Evolutionary conservation across 2,329 filamentous ascomycete species (phyloP).

Genomic region (Aureobasidium uvarum): DNA sequence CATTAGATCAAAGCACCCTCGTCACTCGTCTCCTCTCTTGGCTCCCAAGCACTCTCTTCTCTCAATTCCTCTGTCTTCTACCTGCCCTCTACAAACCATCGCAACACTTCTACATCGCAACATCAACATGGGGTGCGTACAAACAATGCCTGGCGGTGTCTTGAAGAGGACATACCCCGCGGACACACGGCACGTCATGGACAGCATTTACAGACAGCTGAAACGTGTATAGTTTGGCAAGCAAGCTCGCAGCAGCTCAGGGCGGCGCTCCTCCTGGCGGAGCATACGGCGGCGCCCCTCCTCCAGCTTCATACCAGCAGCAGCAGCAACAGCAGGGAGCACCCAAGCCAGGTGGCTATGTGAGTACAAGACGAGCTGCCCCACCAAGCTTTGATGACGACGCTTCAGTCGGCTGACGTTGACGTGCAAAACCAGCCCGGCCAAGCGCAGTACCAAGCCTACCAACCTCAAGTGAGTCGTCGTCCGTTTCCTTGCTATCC

Average conservation of each 20-base stretch:
- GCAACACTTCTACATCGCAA: background rate
- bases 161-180: constrained; percentile 12
- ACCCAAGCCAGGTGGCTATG: constrained; percentile 49
- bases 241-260: constrained; percentile 49
- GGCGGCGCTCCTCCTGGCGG: constrained; percentile 38
- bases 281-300: constrained; percentile 34
- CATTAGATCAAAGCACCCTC: constrained; percentile 10
- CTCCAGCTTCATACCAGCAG: constrained; percentile 33
- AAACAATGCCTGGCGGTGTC: background rate
- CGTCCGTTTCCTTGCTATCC: constrained; percentile 28
- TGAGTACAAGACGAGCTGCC: constrained; percentile 44
- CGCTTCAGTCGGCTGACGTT: constrained; percentile 29
- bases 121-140: constrained; percentile 21
- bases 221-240: constrained; percentile 35
- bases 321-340: constrained; percentile 23
- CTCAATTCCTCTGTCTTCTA: background rate
- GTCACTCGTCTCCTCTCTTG: constrained; percentile 12
- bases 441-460: constrained; percentile 56
- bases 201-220: background rate
- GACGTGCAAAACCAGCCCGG: constrained; percentile 32
- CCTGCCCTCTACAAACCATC: background rate
- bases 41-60: background rate
- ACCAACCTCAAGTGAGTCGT: constrained; percentile 34
- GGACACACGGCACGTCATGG: constrained; percentile 11
- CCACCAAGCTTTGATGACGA: constrained; percentile 27